Evolutionary conservation across 2,329 filamentous ascomycete genomes (phyloP), one percentile per base, ranked within the genome.

Genomic region (Exophiala oligosperma): DNA sequence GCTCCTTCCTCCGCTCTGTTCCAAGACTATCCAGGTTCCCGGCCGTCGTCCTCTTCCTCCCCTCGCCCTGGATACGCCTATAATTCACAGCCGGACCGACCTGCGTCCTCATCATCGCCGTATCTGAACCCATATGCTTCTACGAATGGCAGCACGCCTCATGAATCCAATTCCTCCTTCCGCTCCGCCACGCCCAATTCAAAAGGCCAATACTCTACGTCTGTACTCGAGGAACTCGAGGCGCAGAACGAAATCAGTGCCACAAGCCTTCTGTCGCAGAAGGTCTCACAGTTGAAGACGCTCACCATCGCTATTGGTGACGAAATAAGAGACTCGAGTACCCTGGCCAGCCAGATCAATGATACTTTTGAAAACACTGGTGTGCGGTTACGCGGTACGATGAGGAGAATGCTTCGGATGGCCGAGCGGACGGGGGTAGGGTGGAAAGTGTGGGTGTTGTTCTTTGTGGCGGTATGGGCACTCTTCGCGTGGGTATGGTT

Each of bases 371-470:
- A 97, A 72, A 86, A 84, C 68, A 95, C 93, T 53, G 81, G 92
- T 35, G 77, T 92, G 52, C 84, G 90, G 63, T 79, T 99, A 62
- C 84, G 87, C 46, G 92, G 93, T 54, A 97, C 95, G 17, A 97
- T 99, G 94, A 96, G 91, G 72, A 82, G 92, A 59, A 99, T 99
- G 94, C 77, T 97, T 65, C 72, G 93, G 54, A 99, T 99, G 94
- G 94, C 94, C 3, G 85, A 97, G 77, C 83, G 86, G 68, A 96
- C 92, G 1, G 94, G 94, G n/a, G 88, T 99, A 82, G 88, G 92
- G 69, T 99, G 94, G 94, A 93, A 85, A 75, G 89, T 92, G 57
- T 99, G 94, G 94, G 73, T 97, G 52, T 81, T 79, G 44, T 99
- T 99, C 76, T 96, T 99, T 72, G 81, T 85, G 4, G 89, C 87